phyloP scores from a whole-genome alignment of 306 rosid genomes.

The Luffa acutangula region DNA sequence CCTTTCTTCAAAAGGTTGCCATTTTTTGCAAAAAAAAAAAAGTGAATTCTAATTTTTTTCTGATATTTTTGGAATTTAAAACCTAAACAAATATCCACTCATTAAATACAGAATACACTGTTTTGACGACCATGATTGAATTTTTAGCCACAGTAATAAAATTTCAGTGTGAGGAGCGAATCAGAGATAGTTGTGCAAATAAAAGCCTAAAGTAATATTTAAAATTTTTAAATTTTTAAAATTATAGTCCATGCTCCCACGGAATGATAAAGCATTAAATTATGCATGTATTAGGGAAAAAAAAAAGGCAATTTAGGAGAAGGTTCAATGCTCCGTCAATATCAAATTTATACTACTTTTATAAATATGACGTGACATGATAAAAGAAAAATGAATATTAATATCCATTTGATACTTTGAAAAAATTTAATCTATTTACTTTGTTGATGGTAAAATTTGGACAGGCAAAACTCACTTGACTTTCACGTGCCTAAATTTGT shows the following conservation, averaged over 20 bases:
- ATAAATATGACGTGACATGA: not conserved
- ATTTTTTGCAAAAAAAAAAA: not conserved
- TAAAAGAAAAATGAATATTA: too few relatives aligned
- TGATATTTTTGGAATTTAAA: not conserved
- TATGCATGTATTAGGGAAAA: too few relatives aligned
- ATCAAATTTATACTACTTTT: not conserved
- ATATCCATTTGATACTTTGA: too few relatives aligned
- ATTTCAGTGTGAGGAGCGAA: not conserved
- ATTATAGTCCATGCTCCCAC: not conserved
- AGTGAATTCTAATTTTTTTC: not conserved
- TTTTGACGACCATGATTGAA: not conserved
- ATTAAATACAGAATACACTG: not conserved
- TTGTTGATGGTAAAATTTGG: too few relatives aligned
- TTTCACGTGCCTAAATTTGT: too few relatives aligned
- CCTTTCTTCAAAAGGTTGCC: not conserved
- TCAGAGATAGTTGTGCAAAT: not conserved
- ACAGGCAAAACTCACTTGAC: too few relatives aligned
- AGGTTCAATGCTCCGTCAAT: not conserved
- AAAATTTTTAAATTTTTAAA: not conserved
- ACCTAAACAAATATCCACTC: not conserved
- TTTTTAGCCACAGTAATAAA: not conserved
- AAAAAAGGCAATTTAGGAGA: not conserved
- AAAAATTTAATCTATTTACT: too few relatives aligned
- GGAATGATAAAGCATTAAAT: not conserved
- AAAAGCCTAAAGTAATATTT: not conserved